Evolutionary conservation across 2,329 filamentous ascomycete genomes (phyloP), one percentile per base, ranked within the genome.

Genomic region (Elsinoe perseae): DNA sequence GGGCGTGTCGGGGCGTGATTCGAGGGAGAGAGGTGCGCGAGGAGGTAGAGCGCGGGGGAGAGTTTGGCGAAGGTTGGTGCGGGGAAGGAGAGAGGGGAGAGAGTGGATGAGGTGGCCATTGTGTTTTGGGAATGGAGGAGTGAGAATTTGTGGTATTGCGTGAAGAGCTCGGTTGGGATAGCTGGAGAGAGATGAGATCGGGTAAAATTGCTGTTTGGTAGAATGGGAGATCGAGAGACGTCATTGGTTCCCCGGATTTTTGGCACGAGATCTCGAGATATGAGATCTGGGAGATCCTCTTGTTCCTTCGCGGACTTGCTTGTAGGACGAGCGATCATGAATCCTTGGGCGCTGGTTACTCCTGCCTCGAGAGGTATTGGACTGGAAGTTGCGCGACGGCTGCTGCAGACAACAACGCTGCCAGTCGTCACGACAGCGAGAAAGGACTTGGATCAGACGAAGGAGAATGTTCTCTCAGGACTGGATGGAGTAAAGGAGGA

Each of bases 11-110:
- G 78, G 53, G 79, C 73, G 57, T 61, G 75, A 74, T 23, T 75
- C 59, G 52, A 74, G 64, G 85, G 80, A 61, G 86, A 80, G 64
- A 97, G 86, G 71, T 95, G 93, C 54, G 90, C 88, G 68, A 95
- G 86, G 60, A 97, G 84, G 74, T 89, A 96, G 7, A 89, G 86
- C 63, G 89, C 85, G 4, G 93, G 91, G 32, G 89, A 89, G 67
- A 96, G 84, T 66, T 91, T 91, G 58, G 90, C 89, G 72, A 95
- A 95, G 64, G 89, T 85, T 63, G 86, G 75, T 66, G 86, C 71
- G 60, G 84, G 70, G 69, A 84, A 72, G 62, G 78, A 66, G 67
- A 81, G 65, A 56, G 57, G 55, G 14, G 59, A 59, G 6, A 58
- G 57, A 23, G 40, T 34, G 7, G 53, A 56, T 23, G 57, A 32